These are phyloP conservation scores for Boeremia lycopersici DNA, from an alignment of 2,329 filamentous ascomycete genomes.

Conservation along the genomic window DNA sequence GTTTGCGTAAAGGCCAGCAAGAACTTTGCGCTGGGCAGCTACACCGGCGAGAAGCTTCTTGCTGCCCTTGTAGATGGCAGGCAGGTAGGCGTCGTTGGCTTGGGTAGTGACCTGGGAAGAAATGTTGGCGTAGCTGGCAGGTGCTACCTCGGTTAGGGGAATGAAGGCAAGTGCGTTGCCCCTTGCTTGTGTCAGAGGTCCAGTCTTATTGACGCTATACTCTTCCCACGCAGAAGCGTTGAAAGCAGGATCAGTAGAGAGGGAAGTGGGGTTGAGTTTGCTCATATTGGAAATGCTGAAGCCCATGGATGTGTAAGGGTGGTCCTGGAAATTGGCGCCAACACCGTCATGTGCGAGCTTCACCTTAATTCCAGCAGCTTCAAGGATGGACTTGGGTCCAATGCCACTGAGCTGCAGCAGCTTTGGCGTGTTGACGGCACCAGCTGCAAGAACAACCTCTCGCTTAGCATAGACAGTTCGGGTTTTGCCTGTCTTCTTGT, in stretches of 20 bases:
- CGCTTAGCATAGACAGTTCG: slow-evolving; percentile 33
- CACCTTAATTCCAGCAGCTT: slow-evolving; percentile 34
- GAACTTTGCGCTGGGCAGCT: slow-evolving; percentile 36
- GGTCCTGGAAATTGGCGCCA: slow-evolving; percentile 44
- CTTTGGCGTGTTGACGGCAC: slow-evolving; percentile 62
- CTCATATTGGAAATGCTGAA: slow-evolving; percentile 30
- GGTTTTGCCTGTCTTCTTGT: slow-evolving; percentile 22
- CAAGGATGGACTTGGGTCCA: slow-evolving; percentile 34
- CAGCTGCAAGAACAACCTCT: slow-evolving; percentile 67
- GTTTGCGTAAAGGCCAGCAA: slow-evolving; percentile 28
- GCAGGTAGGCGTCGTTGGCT: slow-evolving; percentile 26
- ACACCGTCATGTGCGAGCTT: slow-evolving; percentile 38
- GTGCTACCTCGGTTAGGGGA: slow-evolving; percentile 32
- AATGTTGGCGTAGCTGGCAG: slow-evolving; percentile 23
- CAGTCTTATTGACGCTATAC: slow-evolving; percentile 33
- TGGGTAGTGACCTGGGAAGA: slow-evolving; percentile 19
- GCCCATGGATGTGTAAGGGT: slow-evolving; percentile 30
- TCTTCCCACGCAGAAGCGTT: slow-evolving; percentile 38
- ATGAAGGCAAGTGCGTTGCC: slow-evolving; percentile 36
- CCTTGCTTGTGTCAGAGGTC: slow-evolving; percentile 34
- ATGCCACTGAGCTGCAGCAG: slow-evolving; percentile 48
- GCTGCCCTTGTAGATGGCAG: slow-evolving; percentile 31
- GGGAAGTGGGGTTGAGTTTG: slow-evolving; percentile 28
- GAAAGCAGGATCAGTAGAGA: slow-evolving; percentile 31
- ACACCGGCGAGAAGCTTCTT: slow-evolving; percentile 33